These are phyloP conservation scores for Hansfordia pulvinata DNA, from an alignment of 2,329 filamentous ascomycete species.

Conservation along the genomic window DNA sequence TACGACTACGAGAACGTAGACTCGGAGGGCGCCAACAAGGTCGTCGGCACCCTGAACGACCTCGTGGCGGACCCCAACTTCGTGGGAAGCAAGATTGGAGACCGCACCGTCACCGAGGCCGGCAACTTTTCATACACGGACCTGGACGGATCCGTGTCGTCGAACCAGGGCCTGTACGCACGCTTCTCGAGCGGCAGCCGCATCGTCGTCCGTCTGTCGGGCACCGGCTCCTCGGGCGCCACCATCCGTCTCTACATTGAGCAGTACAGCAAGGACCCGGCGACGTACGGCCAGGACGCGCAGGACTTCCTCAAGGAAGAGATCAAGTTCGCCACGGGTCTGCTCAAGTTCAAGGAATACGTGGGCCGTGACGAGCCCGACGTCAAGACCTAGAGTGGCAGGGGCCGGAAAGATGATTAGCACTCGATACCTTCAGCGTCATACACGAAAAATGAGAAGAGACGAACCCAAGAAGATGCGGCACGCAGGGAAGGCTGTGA, in stretches of 20 bases:
- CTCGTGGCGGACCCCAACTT: conserved; percentile 65
- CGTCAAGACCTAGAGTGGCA: conserved; percentile 69
- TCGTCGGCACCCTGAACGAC: conserved; percentile 67
- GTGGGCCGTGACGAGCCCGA: conserved; percentile 87
- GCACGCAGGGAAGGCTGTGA: too few relatives aligned
- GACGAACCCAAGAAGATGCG: too few relatives aligned
- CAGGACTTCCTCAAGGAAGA: conserved; percentile 91
- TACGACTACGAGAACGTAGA: conserved; percentile 98
- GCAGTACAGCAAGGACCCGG: conserved; percentile 76
- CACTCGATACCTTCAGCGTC: too few relatives aligned
- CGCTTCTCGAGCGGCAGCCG: conserved; percentile 91
- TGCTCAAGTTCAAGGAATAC: conserved; percentile 89
- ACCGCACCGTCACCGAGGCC: conserved; percentile 72
- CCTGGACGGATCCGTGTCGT: conserved; percentile 89
- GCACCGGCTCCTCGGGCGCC: conserved; percentile 87
- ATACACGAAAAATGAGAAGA: too few relatives aligned
- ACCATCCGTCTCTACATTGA: conserved; percentile 97
- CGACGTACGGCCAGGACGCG: conserved; percentile 66
- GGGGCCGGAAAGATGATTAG: not conserved
- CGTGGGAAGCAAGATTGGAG: conserved; percentile 65
- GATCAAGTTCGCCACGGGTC: conserved; percentile 68
- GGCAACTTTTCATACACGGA: conserved; percentile 98
- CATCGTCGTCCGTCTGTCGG: conserved; percentile 87
- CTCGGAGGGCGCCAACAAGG: conserved; percentile 78
- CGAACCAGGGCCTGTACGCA: conserved; percentile 91